Conservation (phyloP, 306 rosid species). For the Prunus armeniaca region DNA sequence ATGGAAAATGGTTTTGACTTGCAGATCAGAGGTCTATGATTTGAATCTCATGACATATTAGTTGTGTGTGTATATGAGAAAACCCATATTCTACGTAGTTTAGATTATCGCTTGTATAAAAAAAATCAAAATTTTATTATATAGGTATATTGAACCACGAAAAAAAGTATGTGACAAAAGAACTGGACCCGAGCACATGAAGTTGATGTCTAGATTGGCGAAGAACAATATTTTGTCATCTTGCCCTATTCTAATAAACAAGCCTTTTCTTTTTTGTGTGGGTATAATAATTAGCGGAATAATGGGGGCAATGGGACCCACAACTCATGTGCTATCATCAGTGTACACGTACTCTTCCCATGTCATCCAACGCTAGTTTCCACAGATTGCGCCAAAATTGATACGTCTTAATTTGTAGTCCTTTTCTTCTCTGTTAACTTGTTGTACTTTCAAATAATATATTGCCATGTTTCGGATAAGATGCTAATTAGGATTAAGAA, state of each 20-base stretch:
- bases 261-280: neutral
- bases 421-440: neutral
- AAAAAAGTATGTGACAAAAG: neutral
- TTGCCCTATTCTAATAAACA: neutral
- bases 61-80: no score
- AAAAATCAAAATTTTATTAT: neutral
- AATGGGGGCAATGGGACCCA: neutral
- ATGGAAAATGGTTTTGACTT: no score
- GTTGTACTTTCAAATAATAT: neutral
- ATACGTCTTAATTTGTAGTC: neutral
- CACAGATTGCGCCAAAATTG: neutral
- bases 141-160: neutral
- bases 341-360: neutral
- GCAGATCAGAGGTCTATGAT: no score
- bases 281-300: neutral
- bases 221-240: neutral
- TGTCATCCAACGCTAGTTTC: neutral
- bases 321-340: neutral
- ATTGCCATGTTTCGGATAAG: neutral
- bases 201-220: neutral
- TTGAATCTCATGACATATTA: no score
- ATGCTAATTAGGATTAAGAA: neutral
- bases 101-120: no score
- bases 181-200: neutral
- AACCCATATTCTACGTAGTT: accelerated